Conservation (phyloP, 352 stramenopile species). For the Pythium guiyangense region DNA sequence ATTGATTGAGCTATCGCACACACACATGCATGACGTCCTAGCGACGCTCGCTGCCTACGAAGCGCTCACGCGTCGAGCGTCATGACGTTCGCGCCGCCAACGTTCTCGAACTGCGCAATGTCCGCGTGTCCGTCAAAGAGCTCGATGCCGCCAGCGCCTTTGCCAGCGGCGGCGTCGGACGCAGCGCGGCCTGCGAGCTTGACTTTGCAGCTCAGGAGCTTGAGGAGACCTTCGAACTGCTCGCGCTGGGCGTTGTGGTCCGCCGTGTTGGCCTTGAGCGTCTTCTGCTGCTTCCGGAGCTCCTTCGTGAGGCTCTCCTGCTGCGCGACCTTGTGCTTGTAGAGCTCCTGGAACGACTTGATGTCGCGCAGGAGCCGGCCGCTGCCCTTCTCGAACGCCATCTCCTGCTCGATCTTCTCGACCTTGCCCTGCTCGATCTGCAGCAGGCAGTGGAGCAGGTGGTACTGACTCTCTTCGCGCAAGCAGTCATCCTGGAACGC, state of each 20-base stretch:
- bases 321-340: conserved; percentile 89
- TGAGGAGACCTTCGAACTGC: conserved; percentile 83
- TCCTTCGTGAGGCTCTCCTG: conserved; percentile 89
- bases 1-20: neutral
- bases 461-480: conserved; percentile 84
- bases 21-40: neutral
- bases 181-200: conserved; percentile 31
- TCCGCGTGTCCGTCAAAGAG: conserved; percentile 62
- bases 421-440: conserved; percentile 70
- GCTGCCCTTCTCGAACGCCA: conserved; percentile 81
- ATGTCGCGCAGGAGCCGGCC: conserved; percentile 82
- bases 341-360: conserved; percentile 85
- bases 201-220: conserved; percentile 79
- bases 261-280: conserved; percentile 76
- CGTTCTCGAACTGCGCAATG: conserved; percentile 71
- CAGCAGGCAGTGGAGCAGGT: conserved; percentile 75
- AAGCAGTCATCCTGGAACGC: conserved; percentile 87
- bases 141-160: conserved; percentile 19
- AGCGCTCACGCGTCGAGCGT: conserved; percentile 55
- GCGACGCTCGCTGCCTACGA: too few relatives aligned
- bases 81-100: conserved; percentile 82
- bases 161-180: conserved; percentile 12
- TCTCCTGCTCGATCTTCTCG: conserved; percentile 83
- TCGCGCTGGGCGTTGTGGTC: conserved; percentile 74
- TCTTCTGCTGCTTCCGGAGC: conserved; percentile 88